phyloP scores from a whole-genome alignment of 1,139 yeast genomes.

The Dujonia santamariae region DNA sequence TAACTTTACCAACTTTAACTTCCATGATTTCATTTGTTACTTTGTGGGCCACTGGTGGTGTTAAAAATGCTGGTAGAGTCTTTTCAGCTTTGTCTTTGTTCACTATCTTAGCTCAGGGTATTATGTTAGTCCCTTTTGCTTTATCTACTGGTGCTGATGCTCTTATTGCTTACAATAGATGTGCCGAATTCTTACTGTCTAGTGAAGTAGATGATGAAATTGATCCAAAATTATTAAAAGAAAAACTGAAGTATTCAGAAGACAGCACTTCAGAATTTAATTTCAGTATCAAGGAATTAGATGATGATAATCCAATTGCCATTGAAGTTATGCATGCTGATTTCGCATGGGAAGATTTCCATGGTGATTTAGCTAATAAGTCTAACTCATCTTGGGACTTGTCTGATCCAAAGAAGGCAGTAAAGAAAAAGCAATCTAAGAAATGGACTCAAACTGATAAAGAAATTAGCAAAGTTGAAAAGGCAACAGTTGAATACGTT shows the following conservation, averaged over 20 bases:
- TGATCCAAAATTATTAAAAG: slow-evolving; percentile 8
- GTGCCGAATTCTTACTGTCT: slow-evolving; percentile 40
- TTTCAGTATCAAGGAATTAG: slow-evolving; percentile 10
- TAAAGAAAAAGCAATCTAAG: slow-evolving; percentile 13
- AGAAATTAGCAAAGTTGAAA: slow-evolving; percentile 7
- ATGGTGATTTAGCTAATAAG: slow-evolving; percentile 23
- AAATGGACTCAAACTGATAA: slow-evolving; percentile 10
- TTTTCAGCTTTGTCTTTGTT: slow-evolving; percentile 53
- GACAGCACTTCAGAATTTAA: slow-evolving; percentile 17
- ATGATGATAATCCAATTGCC: slow-evolving; percentile 12
- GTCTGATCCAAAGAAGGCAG: slow-evolving; percentile 16
- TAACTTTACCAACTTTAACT: slow-evolving; percentile 39
- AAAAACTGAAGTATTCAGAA: slow-evolving; percentile 18
- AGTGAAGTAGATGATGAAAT: slow-evolving; percentile 29
- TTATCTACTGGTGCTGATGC: slow-evolving; percentile 56
- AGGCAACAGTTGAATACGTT: slow-evolving; percentile 3
- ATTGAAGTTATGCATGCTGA: slow-evolving; percentile 29
- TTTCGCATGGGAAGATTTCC: slow-evolving; percentile 35
- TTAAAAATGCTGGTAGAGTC: slow-evolving; percentile 41
- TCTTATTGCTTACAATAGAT: slow-evolving; percentile 47
- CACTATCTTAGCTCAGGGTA: slow-evolving; percentile 49
- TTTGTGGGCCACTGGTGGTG: slow-evolving; percentile 37
- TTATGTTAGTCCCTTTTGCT: slow-evolving; percentile 54
- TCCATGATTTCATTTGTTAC: slow-evolving; percentile 43
- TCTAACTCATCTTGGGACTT: slow-evolving; percentile 23